Conservation (phyloP, 306 rosid genomes). For the Canavalia ensiformis region DNA sequence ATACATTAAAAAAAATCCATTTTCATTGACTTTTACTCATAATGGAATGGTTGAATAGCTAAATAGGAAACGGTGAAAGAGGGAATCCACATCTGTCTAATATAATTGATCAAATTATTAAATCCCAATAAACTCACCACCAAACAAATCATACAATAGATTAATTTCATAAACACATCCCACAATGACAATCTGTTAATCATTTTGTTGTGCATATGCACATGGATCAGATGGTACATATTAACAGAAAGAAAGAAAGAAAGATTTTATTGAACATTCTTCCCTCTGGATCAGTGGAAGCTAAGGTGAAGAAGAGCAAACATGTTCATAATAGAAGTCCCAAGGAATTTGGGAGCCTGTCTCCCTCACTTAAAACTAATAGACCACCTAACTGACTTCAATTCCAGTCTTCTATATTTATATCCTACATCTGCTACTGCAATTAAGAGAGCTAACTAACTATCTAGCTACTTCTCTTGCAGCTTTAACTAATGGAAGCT, state of each 20-base stretch:
- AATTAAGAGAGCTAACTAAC: neutral
- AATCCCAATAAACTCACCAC: neutral
- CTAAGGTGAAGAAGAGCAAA: neutral
- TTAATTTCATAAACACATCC: neutral
- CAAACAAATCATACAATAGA: neutral
- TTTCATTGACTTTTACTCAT: neutral
- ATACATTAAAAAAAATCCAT: neutral
- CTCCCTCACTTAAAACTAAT: neutral
- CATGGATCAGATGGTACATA: too few relatives aligned
- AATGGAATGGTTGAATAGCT: neutral
- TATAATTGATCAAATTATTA: neutral
- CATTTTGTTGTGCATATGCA: neutral
- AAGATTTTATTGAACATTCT: too few relatives aligned
- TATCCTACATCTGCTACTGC: neutral
- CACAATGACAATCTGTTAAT: conserved; percentile 6
- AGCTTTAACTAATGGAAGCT: neutral
- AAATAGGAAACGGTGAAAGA: conserved; percentile 5
- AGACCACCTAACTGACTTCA: neutral
- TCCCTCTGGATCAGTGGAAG: too few relatives aligned
- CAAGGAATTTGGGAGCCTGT: neutral
- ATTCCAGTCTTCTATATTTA: neutral
- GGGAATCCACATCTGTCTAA: neutral
- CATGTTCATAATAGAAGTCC: neutral
- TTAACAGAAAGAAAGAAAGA: too few relatives aligned
- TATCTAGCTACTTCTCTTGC: neutral